These are phyloP conservation scores for Fusarium mangiferae DNA, from an alignment of 2,329 filamentous ascomycete species.

Conservation along the genomic window DNA sequence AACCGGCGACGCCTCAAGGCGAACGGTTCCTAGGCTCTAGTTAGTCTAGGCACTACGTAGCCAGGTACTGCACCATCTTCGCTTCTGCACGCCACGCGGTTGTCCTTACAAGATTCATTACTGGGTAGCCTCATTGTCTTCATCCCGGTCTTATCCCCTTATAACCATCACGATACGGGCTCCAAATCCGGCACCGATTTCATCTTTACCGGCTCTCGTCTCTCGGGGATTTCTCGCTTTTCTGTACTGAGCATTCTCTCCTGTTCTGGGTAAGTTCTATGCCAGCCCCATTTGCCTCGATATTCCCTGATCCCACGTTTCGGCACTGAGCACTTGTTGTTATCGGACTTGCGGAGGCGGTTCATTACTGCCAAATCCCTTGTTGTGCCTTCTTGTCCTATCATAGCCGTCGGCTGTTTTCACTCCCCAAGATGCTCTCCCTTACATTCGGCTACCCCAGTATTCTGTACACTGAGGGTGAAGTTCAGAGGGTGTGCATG, in stretches of 20 bases:
- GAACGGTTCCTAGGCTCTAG: constrained; percentile 18
- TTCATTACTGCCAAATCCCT: constrained; percentile 8
- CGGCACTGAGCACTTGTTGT: constrained; percentile 29
- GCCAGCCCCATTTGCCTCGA: constrained; percentile 20
- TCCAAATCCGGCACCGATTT: constrained; percentile 23
- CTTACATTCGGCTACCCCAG: constrained; percentile 17
- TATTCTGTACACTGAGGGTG: background rate
- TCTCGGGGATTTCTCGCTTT: constrained; percentile 43
- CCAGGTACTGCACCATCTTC: constrained; percentile 9
- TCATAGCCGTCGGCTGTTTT: constrained; percentile 22
- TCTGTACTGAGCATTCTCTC: constrained; percentile 4
- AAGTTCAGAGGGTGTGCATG: constrained; percentile 37
- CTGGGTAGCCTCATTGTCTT: constrained; percentile 30
- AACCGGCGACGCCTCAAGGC: constrained; percentile 20
- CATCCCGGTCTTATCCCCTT: constrained; percentile 7
- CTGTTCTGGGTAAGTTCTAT: constrained; percentile 41
- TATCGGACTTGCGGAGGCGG: constrained; percentile 43
- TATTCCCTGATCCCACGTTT: constrained; percentile 36
- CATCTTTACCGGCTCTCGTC: constrained; percentile 7
- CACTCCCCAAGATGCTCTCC: constrained; percentile 13
- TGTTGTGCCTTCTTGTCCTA: constrained; percentile 20
- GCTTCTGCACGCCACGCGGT: constrained; percentile 29
- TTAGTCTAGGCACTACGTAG: constrained; percentile 1
- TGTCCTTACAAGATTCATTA: constrained; percentile 26
- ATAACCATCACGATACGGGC: constrained; percentile 20